Evolutionary conservation across 2,329 filamentous ascomycete genomes (phyloP), one percentile per base, ranked within the genome.

Genomic region (Colletotrichum sp.): DNA sequence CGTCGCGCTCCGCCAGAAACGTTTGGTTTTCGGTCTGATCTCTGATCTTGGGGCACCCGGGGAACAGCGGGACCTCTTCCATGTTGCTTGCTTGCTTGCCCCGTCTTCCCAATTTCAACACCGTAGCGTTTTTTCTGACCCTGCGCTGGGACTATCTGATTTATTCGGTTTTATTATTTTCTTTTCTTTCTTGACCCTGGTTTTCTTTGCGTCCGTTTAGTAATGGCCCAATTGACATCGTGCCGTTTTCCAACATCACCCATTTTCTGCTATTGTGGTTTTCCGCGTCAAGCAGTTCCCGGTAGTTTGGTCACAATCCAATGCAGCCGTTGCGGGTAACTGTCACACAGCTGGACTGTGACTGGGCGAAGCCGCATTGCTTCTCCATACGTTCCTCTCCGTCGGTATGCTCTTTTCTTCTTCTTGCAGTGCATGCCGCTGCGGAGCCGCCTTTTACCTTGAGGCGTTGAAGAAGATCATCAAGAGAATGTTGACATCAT

Each of bases 11-110:
- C 39, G 32, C 68, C 49, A 66, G 60, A 44, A 55, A 49, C 57
- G 73, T 64, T 68, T 73, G 55, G 73, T n/a, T 75, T 68, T 75
- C 55, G 63, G 73, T 72, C 73, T 68, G 69, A 76, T 76, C 64
- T 76, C 57, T 24, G 64, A 67, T 67, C 34, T 68, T 30, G 24
- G 55, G 32, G 13, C 57, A 18, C 36, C 64, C 73, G 69, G 73
- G 73, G 73, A 72, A 73, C 32, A 34, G 64, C 73, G 73, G 73
- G 64, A 59, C 69, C 52, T 21, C 34, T 72, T 73, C 73, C 57
- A 34, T 59, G 64, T 24, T 64, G 44, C 36, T 49, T 49, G 44
- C 32, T 52, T 72, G 44, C 44, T 5, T 5, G 44, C 44, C 44
- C 44, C 44, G 44, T 49, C 44, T 49, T 21, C n/a, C 44, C 44